Conservation (phyloP, 1,139 yeast genomes). For the Suhomyces maxii region DNA sequence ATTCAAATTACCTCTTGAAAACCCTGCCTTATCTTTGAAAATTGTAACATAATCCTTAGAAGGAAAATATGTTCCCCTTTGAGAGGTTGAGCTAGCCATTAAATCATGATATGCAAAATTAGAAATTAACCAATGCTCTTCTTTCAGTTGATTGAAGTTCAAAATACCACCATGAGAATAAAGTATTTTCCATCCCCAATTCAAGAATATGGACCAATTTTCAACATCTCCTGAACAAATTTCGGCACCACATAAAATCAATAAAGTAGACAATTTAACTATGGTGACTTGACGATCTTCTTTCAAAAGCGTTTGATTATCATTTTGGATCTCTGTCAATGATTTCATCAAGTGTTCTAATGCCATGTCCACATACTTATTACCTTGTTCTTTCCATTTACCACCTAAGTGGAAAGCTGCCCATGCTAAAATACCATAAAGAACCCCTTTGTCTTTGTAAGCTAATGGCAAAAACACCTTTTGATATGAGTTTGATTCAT, state of each 20-base stretch:
- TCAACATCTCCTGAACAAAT: constrained; percentile 75
- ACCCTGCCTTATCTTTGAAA: constrained; percentile 38
- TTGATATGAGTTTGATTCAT: constrained; percentile 63
- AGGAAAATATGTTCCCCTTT: constrained; percentile 59
- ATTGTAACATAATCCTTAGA: constrained; percentile 56
- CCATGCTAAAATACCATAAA: constrained; percentile 76
- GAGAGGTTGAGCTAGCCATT: constrained; percentile 58
- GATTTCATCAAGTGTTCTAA: constrained; percentile 39
- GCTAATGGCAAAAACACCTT: constrained; percentile 81
- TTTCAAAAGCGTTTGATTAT: constrained; percentile 11
- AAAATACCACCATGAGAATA: constrained; percentile 60
- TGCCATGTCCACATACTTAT: constrained; percentile 47
- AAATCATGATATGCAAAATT: constrained; percentile 83
- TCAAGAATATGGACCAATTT: constrained; percentile 63
- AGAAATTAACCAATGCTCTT: constrained; percentile 72
- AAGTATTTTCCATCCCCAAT: constrained; percentile 61
- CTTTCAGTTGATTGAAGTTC: constrained; percentile 52
- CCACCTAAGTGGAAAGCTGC: constrained; percentile 66
- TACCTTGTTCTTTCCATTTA: constrained; percentile 37
- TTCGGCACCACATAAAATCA: constrained; percentile 70
- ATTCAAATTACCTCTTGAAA: constrained; percentile 49
- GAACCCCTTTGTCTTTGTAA: constrained; percentile 62
- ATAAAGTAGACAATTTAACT: constrained; percentile 60
- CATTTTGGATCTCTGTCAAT: constrained; percentile 14
- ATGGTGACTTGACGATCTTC: constrained; percentile 26